phyloP scores from a whole-genome alignment of 2,329 filamentous ascomycete species.

The Periconia macrospinosa region DNA sequence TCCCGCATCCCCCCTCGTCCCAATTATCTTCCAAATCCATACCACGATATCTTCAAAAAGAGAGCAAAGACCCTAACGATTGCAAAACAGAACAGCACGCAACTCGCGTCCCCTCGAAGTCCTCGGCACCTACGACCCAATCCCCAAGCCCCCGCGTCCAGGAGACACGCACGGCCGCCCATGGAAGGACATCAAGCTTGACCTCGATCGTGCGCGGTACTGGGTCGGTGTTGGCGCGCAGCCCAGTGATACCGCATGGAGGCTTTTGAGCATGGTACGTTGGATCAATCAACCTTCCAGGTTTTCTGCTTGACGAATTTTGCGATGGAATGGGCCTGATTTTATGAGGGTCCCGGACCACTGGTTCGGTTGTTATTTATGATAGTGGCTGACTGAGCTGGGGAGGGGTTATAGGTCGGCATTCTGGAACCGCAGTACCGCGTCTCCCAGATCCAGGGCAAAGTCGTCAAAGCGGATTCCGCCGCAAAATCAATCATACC shows the following conservation, averaged over 20 bases:
- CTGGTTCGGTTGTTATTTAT: too few species aligned
- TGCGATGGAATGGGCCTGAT: neutral
- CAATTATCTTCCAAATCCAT: neutral
- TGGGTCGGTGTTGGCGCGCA: conserved; percentile 98
- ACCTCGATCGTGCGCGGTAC: conserved; percentile 80
- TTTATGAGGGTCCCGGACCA: too few species aligned
- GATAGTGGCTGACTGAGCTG: neutral
- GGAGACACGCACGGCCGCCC: conserved; percentile 60
- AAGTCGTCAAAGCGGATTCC: conserved; percentile 33
- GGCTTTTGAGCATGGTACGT: conserved; percentile 73
- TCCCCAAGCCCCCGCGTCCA: conserved; percentile 57
- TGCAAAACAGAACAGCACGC: conserved; percentile 69
- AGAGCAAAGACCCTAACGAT: neutral
- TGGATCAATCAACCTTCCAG: neutral
- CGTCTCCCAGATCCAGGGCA: conserved; percentile 33
- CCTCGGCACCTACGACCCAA: conserved; percentile 68
- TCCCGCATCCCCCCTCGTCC: neutral
- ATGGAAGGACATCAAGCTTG: conserved; percentile 90
- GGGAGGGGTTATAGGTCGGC: conserved; percentile 27
- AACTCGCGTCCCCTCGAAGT: conserved; percentile 92
- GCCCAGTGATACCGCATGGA: conserved; percentile 87
- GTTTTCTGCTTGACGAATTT: neutral
- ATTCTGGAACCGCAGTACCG: conserved; percentile 43
- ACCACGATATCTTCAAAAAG: neutral
- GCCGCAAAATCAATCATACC: conserved; percentile 33